Percentiles rank a stretch among this genome's conserved stretches.
phyloP scores from a whole-genome alignment of 1,284 basidiomycete species.

The Apiotrichum mycotoxinovorans region DNA sequence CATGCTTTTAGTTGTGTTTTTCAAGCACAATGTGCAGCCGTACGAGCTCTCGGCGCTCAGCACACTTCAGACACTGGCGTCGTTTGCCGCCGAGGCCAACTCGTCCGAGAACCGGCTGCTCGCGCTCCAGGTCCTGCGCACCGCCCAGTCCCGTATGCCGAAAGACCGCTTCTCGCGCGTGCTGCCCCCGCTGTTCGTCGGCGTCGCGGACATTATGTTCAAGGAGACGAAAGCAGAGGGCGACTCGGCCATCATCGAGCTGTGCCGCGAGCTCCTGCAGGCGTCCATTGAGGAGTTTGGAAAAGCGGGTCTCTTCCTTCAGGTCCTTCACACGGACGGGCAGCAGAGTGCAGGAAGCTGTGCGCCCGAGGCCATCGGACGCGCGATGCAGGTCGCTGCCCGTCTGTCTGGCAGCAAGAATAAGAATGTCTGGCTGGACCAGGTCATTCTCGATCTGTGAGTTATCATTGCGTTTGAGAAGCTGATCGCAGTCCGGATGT shows the following conservation, averaged over 20 bases:
- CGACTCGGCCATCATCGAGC: slow-evolving; percentile 12
- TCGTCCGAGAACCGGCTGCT: slow-evolving; percentile 35
- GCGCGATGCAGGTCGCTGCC: slow-evolving; percentile 10
- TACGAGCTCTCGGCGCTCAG: slow-evolving; percentile 33
- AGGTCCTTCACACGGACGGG: slow-evolving; percentile 25
- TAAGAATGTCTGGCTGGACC: slow-evolving; percentile 19
- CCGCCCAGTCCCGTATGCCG: slow-evolving; percentile 26
- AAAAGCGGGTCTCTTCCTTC: slow-evolving; percentile 31
- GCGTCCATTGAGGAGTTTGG: slow-evolving; percentile 22
- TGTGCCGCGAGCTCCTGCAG: slow-evolving; percentile 10
- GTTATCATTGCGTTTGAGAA: not conserved
- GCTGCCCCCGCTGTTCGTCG: slow-evolving; percentile 27
- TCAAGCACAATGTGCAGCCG: slow-evolving; percentile 38
- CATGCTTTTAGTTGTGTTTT: slow-evolving; percentile 36
- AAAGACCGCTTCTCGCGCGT: slow-evolving; percentile 29
- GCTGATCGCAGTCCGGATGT: slow-evolving; percentile 25
- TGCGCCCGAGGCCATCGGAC: slow-evolving; percentile 2
- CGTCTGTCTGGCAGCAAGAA: not conserved
- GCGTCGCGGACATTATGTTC: slow-evolving; percentile 24
- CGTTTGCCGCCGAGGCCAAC: slow-evolving; percentile 21
- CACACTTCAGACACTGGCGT: slow-evolving; percentile 29
- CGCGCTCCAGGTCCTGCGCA: slow-evolving; percentile 34
- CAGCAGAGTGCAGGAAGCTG: not conserved
- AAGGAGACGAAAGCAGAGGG: slow-evolving; percentile 11
- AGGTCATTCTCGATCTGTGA: slow-evolving; percentile 21